A percentile compares a stretch with the other conserved stretches of the same genome.
Evolutionary conservation across 139 green algal genomes (phyloP).

Genomic region (Eudorina sp.): DNA sequence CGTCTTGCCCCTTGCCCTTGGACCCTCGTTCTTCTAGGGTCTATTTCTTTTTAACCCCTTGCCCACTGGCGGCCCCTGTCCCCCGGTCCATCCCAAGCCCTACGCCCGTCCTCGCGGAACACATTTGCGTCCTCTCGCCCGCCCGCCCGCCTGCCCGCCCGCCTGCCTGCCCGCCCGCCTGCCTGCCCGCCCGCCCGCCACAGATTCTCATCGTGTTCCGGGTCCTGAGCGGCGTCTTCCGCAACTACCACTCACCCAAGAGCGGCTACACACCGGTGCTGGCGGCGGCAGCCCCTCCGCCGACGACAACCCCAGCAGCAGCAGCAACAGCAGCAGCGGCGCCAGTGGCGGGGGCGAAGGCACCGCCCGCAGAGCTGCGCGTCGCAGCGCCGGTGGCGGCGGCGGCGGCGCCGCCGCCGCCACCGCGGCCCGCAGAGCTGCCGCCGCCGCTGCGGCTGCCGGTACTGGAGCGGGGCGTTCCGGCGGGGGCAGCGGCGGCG

Average conservation of each 20-base stretch:
- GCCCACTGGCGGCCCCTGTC: too few species aligned
- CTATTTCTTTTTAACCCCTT: too few species aligned
- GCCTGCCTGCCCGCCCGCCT: too few species aligned
- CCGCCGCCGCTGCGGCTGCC: not conserved
- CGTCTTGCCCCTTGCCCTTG: too few species aligned
- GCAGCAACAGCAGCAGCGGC: not conserved
- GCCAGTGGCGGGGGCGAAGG: not conserved
- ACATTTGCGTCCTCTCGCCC: too few species aligned
- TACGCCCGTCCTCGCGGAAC: too few species aligned
- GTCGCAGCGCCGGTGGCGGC: not conserved
- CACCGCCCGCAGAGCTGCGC: not conserved
- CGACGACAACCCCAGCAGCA: not conserved
- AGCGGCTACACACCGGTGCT: not conserved
- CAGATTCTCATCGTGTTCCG: conserved; percentile 22
- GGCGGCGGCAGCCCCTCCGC: too few species aligned
- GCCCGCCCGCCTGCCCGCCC: too few species aligned
- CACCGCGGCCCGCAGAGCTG: not conserved
- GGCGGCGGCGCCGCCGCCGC: not conserved
- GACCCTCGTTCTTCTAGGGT: too few species aligned
- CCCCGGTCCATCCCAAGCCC: too few species aligned
- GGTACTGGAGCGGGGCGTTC: not conserved
- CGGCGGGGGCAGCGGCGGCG: not conserved
- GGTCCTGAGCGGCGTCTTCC: not conserved
- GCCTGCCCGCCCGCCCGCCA: not conserved
- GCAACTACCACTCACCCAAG: conserved; percentile 22